A percentile compares a stretch with the other conserved stretches of the same genome.
phyloP scores from a whole-genome alignment of 163 green algal species.

The Scenedesmus sp. region DNA sequence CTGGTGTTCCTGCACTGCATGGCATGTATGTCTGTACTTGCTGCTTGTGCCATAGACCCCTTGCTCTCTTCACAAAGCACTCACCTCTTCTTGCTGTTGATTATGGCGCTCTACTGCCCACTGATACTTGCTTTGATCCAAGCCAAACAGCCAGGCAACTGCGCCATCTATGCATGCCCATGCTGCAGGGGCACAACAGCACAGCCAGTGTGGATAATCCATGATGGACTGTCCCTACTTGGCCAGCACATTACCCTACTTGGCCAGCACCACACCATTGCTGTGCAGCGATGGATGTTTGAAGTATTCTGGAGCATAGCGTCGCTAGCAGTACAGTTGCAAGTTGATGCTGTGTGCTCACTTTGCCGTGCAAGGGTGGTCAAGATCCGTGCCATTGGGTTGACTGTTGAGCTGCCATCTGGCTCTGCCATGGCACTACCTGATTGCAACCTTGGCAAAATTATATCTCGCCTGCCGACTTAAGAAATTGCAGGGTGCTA shows the following conservation, averaged over 20 bases:
- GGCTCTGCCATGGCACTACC: neutral
- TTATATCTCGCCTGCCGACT: neutral
- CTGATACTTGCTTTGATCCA: constrained; percentile 46
- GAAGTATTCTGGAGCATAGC: neutral
- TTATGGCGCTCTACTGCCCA: constrained; percentile 45
- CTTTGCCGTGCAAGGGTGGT: neutral
- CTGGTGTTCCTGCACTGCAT: neutral
- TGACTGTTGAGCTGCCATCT: neutral
- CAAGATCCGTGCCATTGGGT: neutral
- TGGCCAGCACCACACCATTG: too few relatives aligned
- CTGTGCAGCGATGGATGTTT: too few relatives aligned
- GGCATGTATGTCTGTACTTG: neutral
- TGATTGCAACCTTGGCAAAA: neutral
- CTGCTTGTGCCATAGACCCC: neutral
- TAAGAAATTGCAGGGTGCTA: neutral
- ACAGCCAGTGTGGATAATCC: neutral
- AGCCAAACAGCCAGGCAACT: constrained; percentile 34
- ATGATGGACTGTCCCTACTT: neutral
- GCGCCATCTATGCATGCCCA: constrained; percentile 29
- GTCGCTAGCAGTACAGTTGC: neutral
- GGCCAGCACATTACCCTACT: neutral
- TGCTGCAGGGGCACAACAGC: neutral
- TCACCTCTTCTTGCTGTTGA: constrained; percentile 12
- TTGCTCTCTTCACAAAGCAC: neutral
- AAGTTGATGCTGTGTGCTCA: neutral